Evolutionary conservation across 176 grass and related monocot species (phyloP).

Genomic region (Oryza meyeriana): DNA sequence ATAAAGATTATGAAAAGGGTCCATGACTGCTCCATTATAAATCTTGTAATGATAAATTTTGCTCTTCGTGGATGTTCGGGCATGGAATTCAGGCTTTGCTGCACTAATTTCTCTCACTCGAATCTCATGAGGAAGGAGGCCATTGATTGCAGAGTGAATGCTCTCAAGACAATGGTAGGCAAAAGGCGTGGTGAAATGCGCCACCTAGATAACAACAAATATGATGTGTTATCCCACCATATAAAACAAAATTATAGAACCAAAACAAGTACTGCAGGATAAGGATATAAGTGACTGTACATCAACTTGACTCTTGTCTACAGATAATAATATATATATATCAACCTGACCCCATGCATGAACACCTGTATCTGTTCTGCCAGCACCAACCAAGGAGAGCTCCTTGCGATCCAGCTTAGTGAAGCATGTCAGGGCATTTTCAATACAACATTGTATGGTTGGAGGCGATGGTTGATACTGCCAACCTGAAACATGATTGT

Average conservation of each 20-base stretch:
- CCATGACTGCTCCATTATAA: slow-evolving; percentile 82
- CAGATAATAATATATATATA: slow-evolving; percentile 50
- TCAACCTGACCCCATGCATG: slow-evolving; percentile 97
- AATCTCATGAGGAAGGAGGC: slow-evolving; percentile 82
- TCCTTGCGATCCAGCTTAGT: slow-evolving; percentile 78
- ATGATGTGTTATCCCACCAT: slow-evolving; percentile 1
- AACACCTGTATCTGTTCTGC: slow-evolving; percentile 95
- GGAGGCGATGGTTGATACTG: slow-evolving; percentile 90
- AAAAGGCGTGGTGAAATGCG: slow-evolving; percentile 87
- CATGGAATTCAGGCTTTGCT: slow-evolving; percentile 71
- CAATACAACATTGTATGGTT: slow-evolving; percentile 82
- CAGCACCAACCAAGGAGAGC: slow-evolving; percentile 77
- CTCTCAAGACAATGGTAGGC: slow-evolving; percentile 61
- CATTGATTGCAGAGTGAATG: slow-evolving; percentile 81
- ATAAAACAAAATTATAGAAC: not conserved
- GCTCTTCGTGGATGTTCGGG: slow-evolving; percentile 75
- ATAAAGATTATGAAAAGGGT: slow-evolving; percentile 69
- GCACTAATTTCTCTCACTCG: slow-evolving; percentile 86
- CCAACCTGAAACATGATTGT: slow-evolving; percentile 64
- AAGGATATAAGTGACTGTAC: slow-evolving; percentile 20
- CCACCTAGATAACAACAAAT: slow-evolving; percentile 62
- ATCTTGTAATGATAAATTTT: slow-evolving; percentile 98
- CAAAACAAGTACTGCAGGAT: not conserved
- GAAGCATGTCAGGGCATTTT: slow-evolving; percentile 66
- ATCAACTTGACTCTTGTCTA: slow-evolving; percentile 21